Conservation (phyloP, 2,329 filamentous ascomycete species). For the Alternaria gaisen region DNA sequence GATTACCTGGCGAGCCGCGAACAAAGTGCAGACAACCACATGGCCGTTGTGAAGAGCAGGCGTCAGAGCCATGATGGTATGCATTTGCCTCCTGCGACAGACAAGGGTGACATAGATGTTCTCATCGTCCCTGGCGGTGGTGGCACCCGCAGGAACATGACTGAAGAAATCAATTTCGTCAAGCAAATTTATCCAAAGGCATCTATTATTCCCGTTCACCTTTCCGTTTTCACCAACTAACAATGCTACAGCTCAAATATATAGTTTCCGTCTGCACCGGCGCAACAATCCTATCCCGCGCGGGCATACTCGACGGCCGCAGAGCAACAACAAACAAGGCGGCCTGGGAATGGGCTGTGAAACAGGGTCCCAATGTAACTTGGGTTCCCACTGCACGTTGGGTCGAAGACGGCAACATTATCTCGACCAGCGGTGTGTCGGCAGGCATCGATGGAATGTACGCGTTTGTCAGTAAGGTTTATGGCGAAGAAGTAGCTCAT, state of each 20-base stretch:
- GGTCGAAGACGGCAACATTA: constrained; percentile 72
- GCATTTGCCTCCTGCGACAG: neutral
- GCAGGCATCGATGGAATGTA: constrained; percentile 69
- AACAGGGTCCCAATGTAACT: constrained; percentile 58
- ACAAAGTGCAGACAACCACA: neutral
- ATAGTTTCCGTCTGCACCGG: constrained; percentile 74
- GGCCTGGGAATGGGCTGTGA: constrained; percentile 59
- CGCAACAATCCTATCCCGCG: constrained; percentile 63
- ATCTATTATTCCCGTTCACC: neutral
- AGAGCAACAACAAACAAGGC: constrained; percentile 73
- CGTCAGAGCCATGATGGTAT: neutral
- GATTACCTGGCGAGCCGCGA: constrained; percentile 51
- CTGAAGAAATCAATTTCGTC: constrained; percentile 59
- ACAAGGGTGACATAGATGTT: constrained; percentile 61
- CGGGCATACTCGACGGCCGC: constrained; percentile 68
- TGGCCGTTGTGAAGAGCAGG: neutral
- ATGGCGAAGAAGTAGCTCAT: constrained; percentile 62
- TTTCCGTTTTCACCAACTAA: neutral
- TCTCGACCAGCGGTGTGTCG: constrained; percentile 69
- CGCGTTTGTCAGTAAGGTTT: constrained; percentile 63
- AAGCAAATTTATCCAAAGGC: constrained; percentile 59
- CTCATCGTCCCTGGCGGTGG: constrained; percentile 71
- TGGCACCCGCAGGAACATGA: constrained; percentile 54
- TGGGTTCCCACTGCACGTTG: constrained; percentile 68
- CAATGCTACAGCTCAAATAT: constrained; percentile 50